phyloP scores from a whole-genome alignment of 345 rosid genomes.

The Lagerstroemia speciosa region DNA sequence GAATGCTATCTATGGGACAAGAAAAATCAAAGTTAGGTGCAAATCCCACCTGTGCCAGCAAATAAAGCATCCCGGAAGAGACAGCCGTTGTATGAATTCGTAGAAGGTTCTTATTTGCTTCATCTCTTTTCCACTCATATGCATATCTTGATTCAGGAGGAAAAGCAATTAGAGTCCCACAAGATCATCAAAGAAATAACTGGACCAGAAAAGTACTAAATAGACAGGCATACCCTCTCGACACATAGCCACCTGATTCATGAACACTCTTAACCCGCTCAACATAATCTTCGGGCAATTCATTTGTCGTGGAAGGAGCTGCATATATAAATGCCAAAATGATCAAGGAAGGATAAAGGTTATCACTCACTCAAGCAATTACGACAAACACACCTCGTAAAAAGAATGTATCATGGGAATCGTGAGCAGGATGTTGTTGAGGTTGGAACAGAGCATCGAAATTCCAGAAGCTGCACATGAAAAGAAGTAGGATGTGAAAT shows the following conservation, averaged over 20 bases:
- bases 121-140: slow-evolving; percentile 94
- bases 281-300: slow-evolving; percentile 84
- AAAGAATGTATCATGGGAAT: slow-evolving; percentile 94
- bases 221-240: slow-evolving; percentile 59
- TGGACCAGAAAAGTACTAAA: not conserved
- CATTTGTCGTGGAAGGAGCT: slow-evolving; percentile 76
- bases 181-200: not conserved
- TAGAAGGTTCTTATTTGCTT: slow-evolving; percentile 86
- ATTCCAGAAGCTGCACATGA: slow-evolving; percentile 82
- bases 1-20: not conserved
- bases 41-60: slow-evolving; percentile 63
- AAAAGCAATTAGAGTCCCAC: not conserved
- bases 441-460: slow-evolving; percentile 96
- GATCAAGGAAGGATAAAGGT: slow-evolving; percentile 5
- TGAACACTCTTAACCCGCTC: slow-evolving; percentile 68
- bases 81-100: slow-evolving; percentile 94
- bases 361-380: not conserved
- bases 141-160: slow-evolving; percentile 37
- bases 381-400: slow-evolving; percentile 10
- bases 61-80: slow-evolving; percentile 84
- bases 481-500: not conserved
- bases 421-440: slow-evolving; percentile 99
- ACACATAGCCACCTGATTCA: slow-evolving; percentile 84
- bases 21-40: not conserved
- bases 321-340: slow-evolving; percentile 16